Percentiles rank a stretch among this genome's conserved stretches.
These are phyloP conservation scores for Camellia oleifera DNA, from an alignment of 179 eudicot genomes.

Conservation along the genomic window DNA sequence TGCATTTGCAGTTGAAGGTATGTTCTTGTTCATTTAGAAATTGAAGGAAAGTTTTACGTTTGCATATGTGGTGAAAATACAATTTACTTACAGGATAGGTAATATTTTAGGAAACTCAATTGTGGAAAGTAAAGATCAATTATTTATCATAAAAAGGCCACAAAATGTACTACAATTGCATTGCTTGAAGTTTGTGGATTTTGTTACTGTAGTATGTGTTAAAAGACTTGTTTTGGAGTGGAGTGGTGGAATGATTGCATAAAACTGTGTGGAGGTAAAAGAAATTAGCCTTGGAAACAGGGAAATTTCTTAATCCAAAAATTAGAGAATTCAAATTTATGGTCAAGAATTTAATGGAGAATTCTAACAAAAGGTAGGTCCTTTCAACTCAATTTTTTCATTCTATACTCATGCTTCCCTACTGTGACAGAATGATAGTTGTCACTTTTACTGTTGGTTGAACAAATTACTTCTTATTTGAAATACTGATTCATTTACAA, in stretches of 20 bases:
- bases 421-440: not conserved
- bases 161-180: not conserved
- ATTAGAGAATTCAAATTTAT: too few relatives aligned
- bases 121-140: not conserved
- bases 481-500: not conserved
- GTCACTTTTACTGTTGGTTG: not conserved
- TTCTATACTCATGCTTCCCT: conserved; percentile 4
- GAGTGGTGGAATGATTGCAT: not conserved
- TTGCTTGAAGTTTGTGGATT: not conserved
- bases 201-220: not conserved
- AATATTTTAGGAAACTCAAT: not conserved
- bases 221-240: not conserved
- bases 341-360: not conserved
- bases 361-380: not conserved
- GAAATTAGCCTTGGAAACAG: not conserved
- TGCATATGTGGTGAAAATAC: not conserved
- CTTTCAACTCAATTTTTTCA: not conserved
- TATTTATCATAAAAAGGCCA: not conserved
- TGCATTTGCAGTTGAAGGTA: conserved; percentile 84
- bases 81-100: not conserved
- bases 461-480: not conserved
- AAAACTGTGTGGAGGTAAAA: not conserved
- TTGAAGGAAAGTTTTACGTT: not conserved
- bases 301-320: not conserved
- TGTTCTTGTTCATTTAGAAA: not conserved